These are phyloP conservation scores for Cyanidium caldarium DNA, from an alignment of 23 red algal species.

Conservation along the genomic window DNA sequence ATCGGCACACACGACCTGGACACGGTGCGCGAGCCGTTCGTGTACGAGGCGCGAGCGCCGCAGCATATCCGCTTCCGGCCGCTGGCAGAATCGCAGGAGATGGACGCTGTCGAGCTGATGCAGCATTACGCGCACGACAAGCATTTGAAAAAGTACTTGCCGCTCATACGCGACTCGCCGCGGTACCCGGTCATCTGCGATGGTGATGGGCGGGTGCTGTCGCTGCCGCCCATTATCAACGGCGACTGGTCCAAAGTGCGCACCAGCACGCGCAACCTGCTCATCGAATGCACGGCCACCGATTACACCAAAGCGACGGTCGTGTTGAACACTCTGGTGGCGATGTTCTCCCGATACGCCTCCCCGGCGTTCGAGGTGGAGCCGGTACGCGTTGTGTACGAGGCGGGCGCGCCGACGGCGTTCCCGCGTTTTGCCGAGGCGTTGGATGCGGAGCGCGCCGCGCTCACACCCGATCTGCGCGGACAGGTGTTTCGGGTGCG, in stretches of 20 bases:
- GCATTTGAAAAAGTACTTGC: constrained; percentile 69
- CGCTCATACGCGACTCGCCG: constrained; percentile 38
- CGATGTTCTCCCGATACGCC: constrained; percentile 59
- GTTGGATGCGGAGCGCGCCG: not conserved
- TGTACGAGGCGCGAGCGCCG: constrained; percentile 46
- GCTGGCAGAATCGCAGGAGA: constrained; percentile 33
- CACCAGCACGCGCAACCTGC: constrained; percentile 66
- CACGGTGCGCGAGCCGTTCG: constrained; percentile 38
- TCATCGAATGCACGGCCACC: constrained; percentile 96
- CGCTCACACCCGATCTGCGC: constrained; percentile 41
- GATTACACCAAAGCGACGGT: constrained; percentile 64
- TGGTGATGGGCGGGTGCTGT: constrained; percentile 47
- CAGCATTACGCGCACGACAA: constrained; percentile 58
- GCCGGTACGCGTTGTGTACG: constrained; percentile 64
- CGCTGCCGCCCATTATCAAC: constrained; percentile 96
- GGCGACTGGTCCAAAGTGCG: constrained; percentile 81
- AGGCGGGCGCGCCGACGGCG: constrained; percentile 7
- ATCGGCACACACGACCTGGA: constrained; percentile 98
- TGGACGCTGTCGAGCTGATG: constrained; percentile 50
- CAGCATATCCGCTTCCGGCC: constrained; percentile 60
- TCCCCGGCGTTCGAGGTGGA: constrained; percentile 41
- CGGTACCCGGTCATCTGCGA: constrained; percentile 66
- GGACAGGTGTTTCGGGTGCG: constrained; percentile 21
- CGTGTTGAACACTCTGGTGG: constrained; percentile 65
- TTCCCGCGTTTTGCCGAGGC: no score